A percentile compares a stretch with the other conserved stretches of the same genome.
Evolutionary conservation across 1,284 basidiomycete species (phyloP).

Genomic region (Ustilago xerochloae): DNA sequence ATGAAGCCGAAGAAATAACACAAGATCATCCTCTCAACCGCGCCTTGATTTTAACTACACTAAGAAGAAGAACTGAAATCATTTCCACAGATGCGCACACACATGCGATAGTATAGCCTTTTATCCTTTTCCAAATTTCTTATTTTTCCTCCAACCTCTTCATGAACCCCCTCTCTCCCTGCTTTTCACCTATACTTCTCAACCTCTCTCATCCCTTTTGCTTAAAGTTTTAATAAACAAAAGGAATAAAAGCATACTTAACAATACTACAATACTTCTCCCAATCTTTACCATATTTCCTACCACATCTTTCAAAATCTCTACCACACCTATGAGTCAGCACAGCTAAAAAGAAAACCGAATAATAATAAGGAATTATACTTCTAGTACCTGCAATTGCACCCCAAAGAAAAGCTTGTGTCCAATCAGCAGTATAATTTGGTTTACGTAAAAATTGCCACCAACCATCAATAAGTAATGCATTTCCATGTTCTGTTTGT

Average conservation of each 20-base stretch:
- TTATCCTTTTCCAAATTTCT: no score
- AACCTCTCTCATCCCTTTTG: no score
- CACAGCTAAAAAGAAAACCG: slow-evolving; percentile 61
- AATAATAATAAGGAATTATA: slow-evolving; percentile 88
- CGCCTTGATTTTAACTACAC: no score
- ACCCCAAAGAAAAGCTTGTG: slow-evolving; percentile 83
- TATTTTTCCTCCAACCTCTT: no score
- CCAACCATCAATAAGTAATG: slow-evolving; percentile 85
- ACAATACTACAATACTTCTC: slow-evolving; percentile 72
- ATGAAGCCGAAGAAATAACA: no score
- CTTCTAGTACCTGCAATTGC: slow-evolving; percentile 83
- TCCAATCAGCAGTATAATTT: slow-evolving; percentile 78
- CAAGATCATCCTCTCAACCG: no score
- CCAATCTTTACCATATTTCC: slow-evolving; percentile 75
- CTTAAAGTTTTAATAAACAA: slow-evolving; percentile 69
- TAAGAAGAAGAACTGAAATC: no score
- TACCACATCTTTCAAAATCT: slow-evolving; percentile 75
- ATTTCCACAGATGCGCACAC: no score
- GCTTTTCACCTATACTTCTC: no score
- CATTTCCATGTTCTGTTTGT: slow-evolving; percentile 93
- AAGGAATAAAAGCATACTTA: slow-evolving; percentile 87
- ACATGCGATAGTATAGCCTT: no score
- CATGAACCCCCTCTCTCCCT: no score
- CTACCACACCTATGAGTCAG: slow-evolving; percentile 64
- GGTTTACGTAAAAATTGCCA: slow-evolving; percentile 76